These are phyloP conservation scores for Salicornia ramosissima DNA, from an alignment of 148 eudicot species.

Conservation along the genomic window DNA sequence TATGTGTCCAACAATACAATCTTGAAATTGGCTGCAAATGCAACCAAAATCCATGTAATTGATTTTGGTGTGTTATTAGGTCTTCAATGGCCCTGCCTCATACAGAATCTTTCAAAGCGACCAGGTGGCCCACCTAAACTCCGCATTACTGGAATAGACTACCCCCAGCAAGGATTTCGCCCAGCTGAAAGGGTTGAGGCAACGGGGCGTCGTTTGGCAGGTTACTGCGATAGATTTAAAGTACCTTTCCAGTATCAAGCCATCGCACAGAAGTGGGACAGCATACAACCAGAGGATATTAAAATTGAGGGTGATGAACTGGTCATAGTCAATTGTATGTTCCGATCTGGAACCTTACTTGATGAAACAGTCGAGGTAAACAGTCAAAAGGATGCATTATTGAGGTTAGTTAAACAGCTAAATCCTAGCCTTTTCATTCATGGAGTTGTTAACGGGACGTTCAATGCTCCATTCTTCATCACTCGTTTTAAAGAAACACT, in stretches of 20 bases:
- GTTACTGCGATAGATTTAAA: constrained; percentile 43
- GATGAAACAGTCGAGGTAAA: constrained; percentile 42
- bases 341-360: constrained; percentile 32
- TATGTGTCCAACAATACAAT: constrained; percentile 27
- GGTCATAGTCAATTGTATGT: constrained; percentile 41
- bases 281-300: constrained; percentile 33
- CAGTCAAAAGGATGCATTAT: constrained; percentile 47
- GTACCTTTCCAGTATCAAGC: constrained; percentile 43
- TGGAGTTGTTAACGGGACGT: constrained; percentile 43
- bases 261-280: constrained; percentile 37
- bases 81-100: constrained; percentile 43
- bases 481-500: constrained; percentile 51
- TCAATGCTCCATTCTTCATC: constrained; percentile 53
- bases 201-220: constrained; percentile 39
- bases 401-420: constrained; percentile 35
- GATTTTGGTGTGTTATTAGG: constrained; percentile 41
- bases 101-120: constrained; percentile 31
- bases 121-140: constrained; percentile 37
- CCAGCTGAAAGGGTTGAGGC: constrained; percentile 43
- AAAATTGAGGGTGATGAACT: constrained; percentile 34
- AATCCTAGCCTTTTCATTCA: constrained; percentile 50
- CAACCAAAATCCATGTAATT: constrained; percentile 36
- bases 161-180: constrained; percentile 45
- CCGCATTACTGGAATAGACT: constrained; percentile 44
- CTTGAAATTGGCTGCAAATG: constrained; percentile 24